Conservation (phyloP, 495 filamentous ascomycete genomes). For the Schizothecium vesticola region DNA sequence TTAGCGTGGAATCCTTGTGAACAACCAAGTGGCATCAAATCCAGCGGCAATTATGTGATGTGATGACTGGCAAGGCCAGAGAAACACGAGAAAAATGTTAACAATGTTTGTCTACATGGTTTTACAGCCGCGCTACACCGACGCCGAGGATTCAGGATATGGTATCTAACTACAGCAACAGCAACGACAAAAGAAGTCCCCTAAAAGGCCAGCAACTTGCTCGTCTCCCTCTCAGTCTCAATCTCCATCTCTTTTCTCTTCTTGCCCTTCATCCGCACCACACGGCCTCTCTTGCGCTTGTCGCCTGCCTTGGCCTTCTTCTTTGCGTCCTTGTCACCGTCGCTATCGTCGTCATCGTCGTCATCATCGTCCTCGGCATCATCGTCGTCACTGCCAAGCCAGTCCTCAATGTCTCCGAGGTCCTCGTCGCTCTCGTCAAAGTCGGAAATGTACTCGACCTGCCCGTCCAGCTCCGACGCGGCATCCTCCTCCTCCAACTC, state of each 20-base stretch:
- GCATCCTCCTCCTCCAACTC: slow-evolving; percentile 63
- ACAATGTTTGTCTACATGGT: neutral
- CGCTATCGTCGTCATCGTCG: slow-evolving; percentile 43
- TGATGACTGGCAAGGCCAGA: neutral
- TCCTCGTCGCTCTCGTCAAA: slow-evolving; percentile 52
- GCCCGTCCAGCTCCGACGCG: slow-evolving; percentile 58
- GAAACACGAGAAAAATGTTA: neutral
- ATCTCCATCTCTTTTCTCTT: slow-evolving; percentile 71
- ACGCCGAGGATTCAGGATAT: neutral
- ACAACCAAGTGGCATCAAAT: neutral
- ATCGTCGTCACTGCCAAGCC: slow-evolving; percentile 45
- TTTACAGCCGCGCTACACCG: neutral
- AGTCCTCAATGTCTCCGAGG: slow-evolving; percentile 45
- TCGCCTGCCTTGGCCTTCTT: slow-evolving; percentile 49
- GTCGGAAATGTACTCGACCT: slow-evolving; percentile 78
- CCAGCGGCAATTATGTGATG: neutral
- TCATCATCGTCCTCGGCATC: slow-evolving; percentile 45
- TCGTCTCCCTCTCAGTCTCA: slow-evolving; percentile 53
- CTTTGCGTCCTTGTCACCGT: slow-evolving; percentile 36
- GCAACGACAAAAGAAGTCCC: neutral
- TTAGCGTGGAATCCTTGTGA: neutral
- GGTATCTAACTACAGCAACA: neutral
- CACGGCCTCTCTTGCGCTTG: slow-evolving; percentile 62
- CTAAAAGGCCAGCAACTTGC: slow-evolving; percentile 41
- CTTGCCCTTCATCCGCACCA: slow-evolving; percentile 54